These are phyloP conservation scores for Caloboletus firmus DNA, from an alignment of 1,284 basidiomycete genomes.

Conservation along the genomic window DNA sequence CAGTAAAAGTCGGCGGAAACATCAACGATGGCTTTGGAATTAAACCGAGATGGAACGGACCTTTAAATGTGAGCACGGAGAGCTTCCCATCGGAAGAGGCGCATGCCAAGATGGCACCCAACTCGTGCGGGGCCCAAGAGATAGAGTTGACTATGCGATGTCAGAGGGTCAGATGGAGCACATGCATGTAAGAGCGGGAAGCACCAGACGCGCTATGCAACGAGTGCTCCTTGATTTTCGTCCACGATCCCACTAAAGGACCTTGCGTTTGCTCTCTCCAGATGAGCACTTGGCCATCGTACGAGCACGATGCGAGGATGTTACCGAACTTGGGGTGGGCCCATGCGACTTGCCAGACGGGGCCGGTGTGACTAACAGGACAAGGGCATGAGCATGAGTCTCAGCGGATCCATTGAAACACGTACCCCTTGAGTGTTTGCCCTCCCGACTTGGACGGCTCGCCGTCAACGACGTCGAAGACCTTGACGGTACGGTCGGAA, in stretches of 20 bases:
- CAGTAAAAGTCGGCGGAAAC: not conserved
- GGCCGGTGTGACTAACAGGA: conserved; percentile 79
- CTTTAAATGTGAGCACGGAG: conserved; percentile 96
- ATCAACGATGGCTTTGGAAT: not conserved
- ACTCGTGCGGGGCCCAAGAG: conserved; percentile 96
- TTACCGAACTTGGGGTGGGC: conserved; percentile 96
- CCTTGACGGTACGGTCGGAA: conserved; percentile 92
- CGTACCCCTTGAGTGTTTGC: conserved; percentile 85
- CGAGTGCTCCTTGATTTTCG: conserved; percentile 95
- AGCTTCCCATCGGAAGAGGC: conserved; percentile 98
- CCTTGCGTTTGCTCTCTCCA: conserved; percentile 88
- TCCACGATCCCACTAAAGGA: conserved; percentile 67
- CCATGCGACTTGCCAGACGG: conserved; percentile 99
- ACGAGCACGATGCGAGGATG: conserved; percentile 96
- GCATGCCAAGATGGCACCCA: conserved; percentile 95
- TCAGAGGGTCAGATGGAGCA: not conserved
- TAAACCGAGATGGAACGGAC: conserved; percentile 39
- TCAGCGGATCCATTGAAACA: not conserved
- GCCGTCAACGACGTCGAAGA: conserved; percentile 93
- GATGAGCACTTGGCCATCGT: conserved; percentile 97
- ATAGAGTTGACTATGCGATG: conserved; percentile 83
- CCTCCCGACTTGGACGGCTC: conserved; percentile 67
- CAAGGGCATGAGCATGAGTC: not conserved
- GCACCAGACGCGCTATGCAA: conserved; percentile 92
- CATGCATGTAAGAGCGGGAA: not conserved